These are phyloP conservation scores for Geranomyces variabilis DNA, from an alignment of 192 early-diverging fungal genomes.

Conservation along the genomic window DNA sequence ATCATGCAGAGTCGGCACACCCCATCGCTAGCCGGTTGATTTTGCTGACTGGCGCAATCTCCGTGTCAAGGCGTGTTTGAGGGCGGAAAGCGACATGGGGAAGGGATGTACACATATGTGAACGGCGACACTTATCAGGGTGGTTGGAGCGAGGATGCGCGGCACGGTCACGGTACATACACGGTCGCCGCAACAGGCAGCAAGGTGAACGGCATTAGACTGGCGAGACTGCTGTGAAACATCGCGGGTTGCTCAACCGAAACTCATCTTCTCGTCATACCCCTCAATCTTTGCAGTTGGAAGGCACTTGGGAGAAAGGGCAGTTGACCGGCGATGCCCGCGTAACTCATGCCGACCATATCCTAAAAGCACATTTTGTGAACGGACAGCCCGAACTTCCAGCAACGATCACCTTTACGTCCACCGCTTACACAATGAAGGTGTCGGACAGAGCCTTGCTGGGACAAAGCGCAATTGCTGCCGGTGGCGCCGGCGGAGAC, in stretches of 20 bases:
- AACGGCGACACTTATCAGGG: slow-evolving; percentile 62
- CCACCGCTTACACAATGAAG: slow-evolving; percentile 38
- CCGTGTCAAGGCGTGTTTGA: slow-evolving; percentile 22
- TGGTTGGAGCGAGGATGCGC: slow-evolving; percentile 55
- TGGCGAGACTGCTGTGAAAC: no score
- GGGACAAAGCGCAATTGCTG: slow-evolving; percentile 2
- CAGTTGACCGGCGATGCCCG: slow-evolving; percentile 44
- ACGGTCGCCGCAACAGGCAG: slow-evolving; percentile 46
- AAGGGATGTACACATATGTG: slow-evolving; percentile 55
- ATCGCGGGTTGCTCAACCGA: no score
- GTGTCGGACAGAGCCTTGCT: slow-evolving; percentile 34
- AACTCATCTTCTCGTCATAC: no score
- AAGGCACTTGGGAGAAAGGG: slow-evolving; percentile 51
- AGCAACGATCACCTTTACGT: slow-evolving; percentile 47
- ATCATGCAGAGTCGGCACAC: no score
- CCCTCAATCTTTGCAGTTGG: slow-evolving; percentile 32
- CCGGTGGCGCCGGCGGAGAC: slow-evolving; percentile 8
- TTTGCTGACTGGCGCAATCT: no score
- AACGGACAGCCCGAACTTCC: slow-evolving; percentile 47
- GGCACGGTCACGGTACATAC: slow-evolving; percentile 53
- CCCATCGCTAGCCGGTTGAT: no score
- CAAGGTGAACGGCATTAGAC: slow-evolving; percentile 45
- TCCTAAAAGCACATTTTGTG: slow-evolving; percentile 46
- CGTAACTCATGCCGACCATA: slow-evolving; percentile 58
- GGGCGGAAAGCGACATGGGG: slow-evolving; percentile 54